Conservation (phyloP, 257 asterid genomes). For the Craterostigma plantagineum region DNA sequence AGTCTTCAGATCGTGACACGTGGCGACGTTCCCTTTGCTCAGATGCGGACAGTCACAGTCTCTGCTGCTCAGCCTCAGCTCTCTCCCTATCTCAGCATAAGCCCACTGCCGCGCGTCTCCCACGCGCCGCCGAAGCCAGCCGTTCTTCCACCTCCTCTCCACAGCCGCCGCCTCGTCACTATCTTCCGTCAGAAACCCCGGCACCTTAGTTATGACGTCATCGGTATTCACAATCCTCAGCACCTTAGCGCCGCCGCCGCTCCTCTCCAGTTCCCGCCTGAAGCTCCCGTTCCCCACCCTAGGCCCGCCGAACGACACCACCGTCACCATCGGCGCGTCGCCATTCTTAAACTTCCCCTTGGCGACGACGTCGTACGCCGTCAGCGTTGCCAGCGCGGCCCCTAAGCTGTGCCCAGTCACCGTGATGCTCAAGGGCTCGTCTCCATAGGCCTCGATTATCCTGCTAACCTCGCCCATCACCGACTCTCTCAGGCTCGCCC, state of each 20-base stretch:
- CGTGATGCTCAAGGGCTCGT: constrained; percentile 60
- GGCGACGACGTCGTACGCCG: constrained; percentile 56
- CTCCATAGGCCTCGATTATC: constrained; percentile 23
- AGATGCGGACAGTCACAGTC: constrained; percentile 41
- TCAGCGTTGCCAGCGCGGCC: constrained; percentile 64
- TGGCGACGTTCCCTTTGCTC: constrained; percentile 26
- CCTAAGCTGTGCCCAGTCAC: constrained; percentile 86
- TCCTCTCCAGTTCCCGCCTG: constrained; percentile 27
- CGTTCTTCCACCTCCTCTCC: neutral
- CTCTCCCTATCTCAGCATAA: constrained; percentile 77
- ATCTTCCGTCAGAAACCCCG: too few relatives aligned
- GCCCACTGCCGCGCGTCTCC: constrained; percentile 52
- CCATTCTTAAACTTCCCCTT: too few relatives aligned
- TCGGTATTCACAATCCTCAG: constrained; percentile 64
- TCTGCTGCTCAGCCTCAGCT: constrained; percentile 48
- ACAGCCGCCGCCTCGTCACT: constrained; percentile 24
- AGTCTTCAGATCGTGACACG: constrained; percentile 74
- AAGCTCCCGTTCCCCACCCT: constrained; percentile 73
- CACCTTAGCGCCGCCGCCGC: constrained; percentile 45
- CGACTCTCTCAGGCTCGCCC: constrained; percentile 21
- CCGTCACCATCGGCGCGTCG: constrained; percentile 55
- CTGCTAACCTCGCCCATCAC: constrained; percentile 21
- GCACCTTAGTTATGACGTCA: constrained; percentile 63
- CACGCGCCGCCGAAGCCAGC: constrained; percentile 14
- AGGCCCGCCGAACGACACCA: constrained; percentile 76